Evolutionary conservation across 2,329 filamentous ascomycete genomes (phyloP), one percentile per base, ranked within the genome.

Genomic region (Fusarium abutilonis): DNA sequence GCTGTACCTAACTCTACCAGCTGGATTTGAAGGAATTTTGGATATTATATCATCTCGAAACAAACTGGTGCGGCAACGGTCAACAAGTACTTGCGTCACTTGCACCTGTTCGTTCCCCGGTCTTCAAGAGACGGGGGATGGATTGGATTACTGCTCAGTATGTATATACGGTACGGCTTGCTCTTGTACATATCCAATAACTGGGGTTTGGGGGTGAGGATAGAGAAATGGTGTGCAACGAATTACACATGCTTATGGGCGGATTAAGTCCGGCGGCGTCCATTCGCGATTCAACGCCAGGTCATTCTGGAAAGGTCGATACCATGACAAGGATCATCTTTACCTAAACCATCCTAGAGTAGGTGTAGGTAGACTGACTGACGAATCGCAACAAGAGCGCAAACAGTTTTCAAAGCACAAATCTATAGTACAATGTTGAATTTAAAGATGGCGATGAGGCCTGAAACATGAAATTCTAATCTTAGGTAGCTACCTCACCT

Each of bases 41-140:
- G 8, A 31, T 26, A 13, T 19, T 56, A 52, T 61, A 59, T 29
- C 10, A 56, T 5, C 6, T 26, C 36, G 10, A 38, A n/a, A 17
- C 8, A 51, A 26, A 26, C 23, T 26, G 23, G 23, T 39, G 44
- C 34, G 23, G 23, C 40, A 40, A 54, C 41, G 17, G 15, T 17
- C 17, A 51, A 42, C 28, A 31, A 40, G 26, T 2, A 11, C 23
- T 52, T 63, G 49, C 62, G 62, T 64, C 62, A 64, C 57, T 50
- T 26, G 23, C 23, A 26, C 23, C 8, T 26, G 23, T 4, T 19
- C 21, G 26, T 29, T 51, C 45, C 47, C 35, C 45, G 44, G 21
- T 34, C 21, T 41, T 19, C 26, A 21, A 47, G 10, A 28, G 13
- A 21, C 36, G 11, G 2, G 56, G 60, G 51, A 31, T 19, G 60